phyloP scores from a whole-genome alignment of 2,329 filamentous ascomycete genomes.

The Fusarium musae region DNA sequence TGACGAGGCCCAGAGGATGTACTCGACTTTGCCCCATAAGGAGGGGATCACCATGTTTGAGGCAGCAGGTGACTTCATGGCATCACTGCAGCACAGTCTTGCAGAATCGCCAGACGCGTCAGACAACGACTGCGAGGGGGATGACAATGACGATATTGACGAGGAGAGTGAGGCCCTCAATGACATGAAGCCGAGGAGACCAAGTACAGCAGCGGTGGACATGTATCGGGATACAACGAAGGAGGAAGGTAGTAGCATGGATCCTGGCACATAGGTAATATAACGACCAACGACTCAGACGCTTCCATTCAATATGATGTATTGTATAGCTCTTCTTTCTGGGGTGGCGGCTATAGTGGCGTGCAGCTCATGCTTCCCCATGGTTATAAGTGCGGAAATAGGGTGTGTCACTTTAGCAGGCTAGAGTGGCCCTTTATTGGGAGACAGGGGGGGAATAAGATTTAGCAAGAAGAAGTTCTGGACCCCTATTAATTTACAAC shows the following conservation, averaged over 20 bases:
- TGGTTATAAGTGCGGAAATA: not conserved
- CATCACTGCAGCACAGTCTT: slow-evolving; percentile 61
- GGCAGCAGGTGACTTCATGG: slow-evolving; percentile 63
- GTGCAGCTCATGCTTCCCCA: not conserved
- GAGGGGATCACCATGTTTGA: slow-evolving; percentile 64
- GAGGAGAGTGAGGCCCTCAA: slow-evolving; percentile 66
- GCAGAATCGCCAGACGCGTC: slow-evolving; percentile 58
- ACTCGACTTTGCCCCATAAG: slow-evolving; percentile 60
- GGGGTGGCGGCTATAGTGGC: not conserved
- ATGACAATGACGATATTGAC: slow-evolving; percentile 57
- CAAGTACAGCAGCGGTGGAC: slow-evolving; percentile 62
- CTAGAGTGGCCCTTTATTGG: not conserved
- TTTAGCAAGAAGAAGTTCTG: not conserved
- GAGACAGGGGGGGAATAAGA: not conserved
- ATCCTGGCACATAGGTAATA: slow-evolving; percentile 51
- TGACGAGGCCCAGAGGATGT: slow-evolving; percentile 71
- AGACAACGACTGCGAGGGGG: slow-evolving; percentile 53
- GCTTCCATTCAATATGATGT: not conserved
- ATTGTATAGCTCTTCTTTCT: not conserved
- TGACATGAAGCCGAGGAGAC: slow-evolving; percentile 63
- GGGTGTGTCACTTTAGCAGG: not conserved
- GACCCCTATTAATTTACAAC: not conserved
- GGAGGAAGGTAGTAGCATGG: slow-evolving; percentile 28
- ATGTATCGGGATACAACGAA: slow-evolving; percentile 57
- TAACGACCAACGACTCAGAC: slow-evolving; percentile 33